Base-by-base conservation (phyloP, 1,284 basidiomycete species). In the Cutaneotrichosporon spelunceum region DNA sequence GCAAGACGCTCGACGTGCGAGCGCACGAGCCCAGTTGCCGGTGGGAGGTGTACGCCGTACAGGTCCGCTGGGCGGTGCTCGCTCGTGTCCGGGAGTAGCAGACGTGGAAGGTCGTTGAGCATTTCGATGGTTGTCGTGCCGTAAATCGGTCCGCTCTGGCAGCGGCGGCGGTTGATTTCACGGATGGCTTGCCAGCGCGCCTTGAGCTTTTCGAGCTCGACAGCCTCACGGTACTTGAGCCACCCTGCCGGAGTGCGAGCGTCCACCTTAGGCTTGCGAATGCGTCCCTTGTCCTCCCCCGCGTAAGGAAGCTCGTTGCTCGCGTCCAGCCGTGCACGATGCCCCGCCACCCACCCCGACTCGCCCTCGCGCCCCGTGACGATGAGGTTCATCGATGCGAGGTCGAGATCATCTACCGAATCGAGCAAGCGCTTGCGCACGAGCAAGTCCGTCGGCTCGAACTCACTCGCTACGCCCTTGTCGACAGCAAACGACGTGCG, bases 401-500 rank as follows among this genome's bases (percentile, higher is more conserved):
- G 79, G 67, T 88, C 84, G 44, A 91, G 72, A 7, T 82, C 83
- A 7, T 83, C 76, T 10, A 82, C 78, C 24, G 33, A 39, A 6
- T 58, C 56, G 11, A 91, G 70, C 21, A 94, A 79, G 34, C 84
- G 81, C 39, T 88, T 85, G 24, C 93, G 85, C 16, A 94, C 79
- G n/a, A 97, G 83, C 7, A 97, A 76, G 59, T 95, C 93, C 73
- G 88, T 87, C 78, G 94, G 90, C 79, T 94, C 91, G 72, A 86
- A 97, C 65, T 91, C 89, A 19, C 88, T 87, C 23, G 89, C 82
- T 4, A 89, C 91, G 24, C 91, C 90, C 30, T 86, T 85, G 39
- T 84, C 80, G 88, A 93, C 91, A 0, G 89, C 87, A 76, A 97
- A 95, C 8, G 91, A 93, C 1, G 94, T 97, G 49, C 91, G 86